Conservation (phyloP, 768 basidiomycete genomes). For the Xanthoconium stramineum region DNA sequence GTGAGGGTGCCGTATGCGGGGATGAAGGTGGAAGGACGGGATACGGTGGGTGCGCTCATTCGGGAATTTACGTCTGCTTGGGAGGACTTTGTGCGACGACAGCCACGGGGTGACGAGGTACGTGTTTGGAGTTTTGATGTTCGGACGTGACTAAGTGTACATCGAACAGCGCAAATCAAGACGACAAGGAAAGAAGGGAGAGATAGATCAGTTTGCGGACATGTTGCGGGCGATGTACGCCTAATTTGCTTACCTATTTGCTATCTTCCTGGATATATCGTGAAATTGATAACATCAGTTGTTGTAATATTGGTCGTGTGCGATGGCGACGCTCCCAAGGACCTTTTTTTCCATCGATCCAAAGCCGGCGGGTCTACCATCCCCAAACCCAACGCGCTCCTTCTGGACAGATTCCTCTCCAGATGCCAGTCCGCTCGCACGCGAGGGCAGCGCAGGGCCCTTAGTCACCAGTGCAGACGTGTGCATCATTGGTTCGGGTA, state of each 20-base stretch:
- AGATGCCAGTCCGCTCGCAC: slow-evolving; percentile 63
- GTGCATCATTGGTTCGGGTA: slow-evolving; percentile 77
- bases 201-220: slow-evolving; percentile 4
- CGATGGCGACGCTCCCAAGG: slow-evolving; percentile 8
- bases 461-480: slow-evolving; percentile 65
- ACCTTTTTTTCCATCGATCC: neutral
- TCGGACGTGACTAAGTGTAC: neutral
- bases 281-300: too few relatives aligned
- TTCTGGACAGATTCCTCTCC: slow-evolving; percentile 65
- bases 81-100: slow-evolving; percentile 7
- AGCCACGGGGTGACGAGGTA: neutral
- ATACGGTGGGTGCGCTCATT: slow-evolving; percentile 6
- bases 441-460: slow-evolving; percentile 58
- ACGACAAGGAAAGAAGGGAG: neutral
- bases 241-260: neutral
- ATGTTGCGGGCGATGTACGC: slow-evolving; percentile 14
- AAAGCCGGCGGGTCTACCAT: slow-evolving; percentile 42
- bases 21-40: slow-evolving; percentile 3
- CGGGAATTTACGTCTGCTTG: slow-evolving; percentile 8
- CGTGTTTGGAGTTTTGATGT: neutral
- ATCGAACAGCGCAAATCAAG: neutral
- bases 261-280: neutral
- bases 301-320: neutral
- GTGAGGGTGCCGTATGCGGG: slow-evolving; percentile 10
- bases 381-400: slow-evolving; percentile 61